phyloP scores from a whole-genome alignment of 768 basidiomycete species.

The Epithele typhae region DNA sequence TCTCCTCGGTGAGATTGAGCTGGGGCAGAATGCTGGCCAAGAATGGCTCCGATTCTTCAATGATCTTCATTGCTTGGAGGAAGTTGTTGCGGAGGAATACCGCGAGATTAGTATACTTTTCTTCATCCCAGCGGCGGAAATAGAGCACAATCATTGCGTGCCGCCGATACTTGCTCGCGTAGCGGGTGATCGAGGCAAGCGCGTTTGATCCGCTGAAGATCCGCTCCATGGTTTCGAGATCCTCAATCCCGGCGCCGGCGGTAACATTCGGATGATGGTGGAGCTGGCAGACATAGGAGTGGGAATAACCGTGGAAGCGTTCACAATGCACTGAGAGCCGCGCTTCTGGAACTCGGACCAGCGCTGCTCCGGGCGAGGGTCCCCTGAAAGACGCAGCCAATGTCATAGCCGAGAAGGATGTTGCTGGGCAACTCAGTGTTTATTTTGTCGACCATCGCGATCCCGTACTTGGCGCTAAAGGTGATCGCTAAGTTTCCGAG shows the following conservation, averaged over 20 bases:
- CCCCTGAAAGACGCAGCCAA: conserved; percentile 16
- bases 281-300: conserved; percentile 31
- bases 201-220: conserved; percentile 16
- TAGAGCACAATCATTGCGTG: conserved; percentile 27
- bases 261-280: conserved; percentile 28
- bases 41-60: conserved; percentile 13
- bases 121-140: conserved; percentile 31
- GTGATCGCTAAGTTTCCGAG: too few species aligned
- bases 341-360: background rate
- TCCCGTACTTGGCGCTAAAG: conserved; percentile 7
- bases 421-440: background rate
- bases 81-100: conserved; percentile 25
- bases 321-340: conserved; percentile 11
- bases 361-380: conserved; percentile 11
- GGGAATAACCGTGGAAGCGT: conserved; percentile 32
- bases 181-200: conserved; percentile 23
- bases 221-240: conserved; percentile 19
- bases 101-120: conserved; percentile 31
- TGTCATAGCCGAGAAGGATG: conserved; percentile 10
- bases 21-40: conserved; percentile 12
- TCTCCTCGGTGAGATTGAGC: conserved; percentile 13
- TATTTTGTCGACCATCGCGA: conserved; percentile 4
- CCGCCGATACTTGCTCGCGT: conserved; percentile 25
- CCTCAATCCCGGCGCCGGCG: conserved; percentile 30
- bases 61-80: conserved; percentile 25